phyloP scores from a whole-genome alignment of 345 rosid genomes.

The Carallia brachiata region DNA sequence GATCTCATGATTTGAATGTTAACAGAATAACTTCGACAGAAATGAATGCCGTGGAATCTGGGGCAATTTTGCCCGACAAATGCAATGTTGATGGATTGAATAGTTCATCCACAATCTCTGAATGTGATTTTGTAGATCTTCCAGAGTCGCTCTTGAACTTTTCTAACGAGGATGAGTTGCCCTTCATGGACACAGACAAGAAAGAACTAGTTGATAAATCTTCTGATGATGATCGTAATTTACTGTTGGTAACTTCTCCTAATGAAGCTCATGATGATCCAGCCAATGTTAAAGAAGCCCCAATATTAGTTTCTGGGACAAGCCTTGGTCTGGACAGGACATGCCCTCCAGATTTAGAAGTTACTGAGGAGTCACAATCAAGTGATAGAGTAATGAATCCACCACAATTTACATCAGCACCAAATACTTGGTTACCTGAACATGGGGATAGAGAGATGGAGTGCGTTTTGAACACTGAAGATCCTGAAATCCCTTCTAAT shows the following conservation, averaged over 20 bases:
- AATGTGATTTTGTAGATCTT: conserved; percentile 39
- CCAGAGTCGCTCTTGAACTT: conserved; percentile 43
- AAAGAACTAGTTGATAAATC: neutral
- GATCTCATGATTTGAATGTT: neutral
- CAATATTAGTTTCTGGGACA: neutral
- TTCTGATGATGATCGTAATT: neutral
- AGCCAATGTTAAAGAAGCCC: neutral
- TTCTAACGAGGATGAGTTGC: conserved; percentile 15
- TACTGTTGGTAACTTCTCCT: neutral
- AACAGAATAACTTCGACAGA: neutral
- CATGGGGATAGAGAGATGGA: conserved; percentile 9
- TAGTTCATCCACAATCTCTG: conserved; percentile 24
- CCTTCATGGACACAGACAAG: neutral
- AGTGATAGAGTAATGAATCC: neutral
- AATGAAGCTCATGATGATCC: neutral
- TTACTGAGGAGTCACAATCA: neutral
- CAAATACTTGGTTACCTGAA: conserved; percentile 4
- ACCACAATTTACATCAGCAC: neutral
- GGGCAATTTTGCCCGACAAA: conserved; percentile 13
- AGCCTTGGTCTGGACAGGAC: neutral
- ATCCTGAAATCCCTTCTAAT: conserved; percentile 28
- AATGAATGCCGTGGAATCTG: neutral
- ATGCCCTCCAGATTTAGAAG: neutral
- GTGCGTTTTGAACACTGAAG: conserved; percentile 28
- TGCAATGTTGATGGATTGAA: conserved; percentile 18